A percentile compares a stretch with the other conserved stretches of the same genome.
These are phyloP conservation scores for Drechslerella coelobrocha DNA, from an alignment of 2,329 filamentous ascomycete species.

Conservation along the genomic window DNA sequence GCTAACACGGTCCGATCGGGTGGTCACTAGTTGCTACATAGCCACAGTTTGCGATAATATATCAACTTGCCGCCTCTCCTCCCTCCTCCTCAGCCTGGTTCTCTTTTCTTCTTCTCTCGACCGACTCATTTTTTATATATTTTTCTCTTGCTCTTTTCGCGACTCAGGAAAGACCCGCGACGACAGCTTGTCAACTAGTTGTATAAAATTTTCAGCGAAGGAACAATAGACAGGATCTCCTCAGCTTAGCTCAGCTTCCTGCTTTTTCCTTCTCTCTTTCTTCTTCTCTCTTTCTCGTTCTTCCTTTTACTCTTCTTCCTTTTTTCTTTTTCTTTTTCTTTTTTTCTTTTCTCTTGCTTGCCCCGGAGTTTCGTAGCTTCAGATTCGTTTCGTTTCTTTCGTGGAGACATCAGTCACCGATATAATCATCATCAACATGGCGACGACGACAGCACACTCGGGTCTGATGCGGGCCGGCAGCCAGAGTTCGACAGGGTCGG, in stretches of 20 bases:
- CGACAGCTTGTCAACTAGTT: background rate
- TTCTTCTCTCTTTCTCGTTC: constrained; percentile 1
- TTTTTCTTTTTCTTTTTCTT: background rate
- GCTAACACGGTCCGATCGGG: constrained; percentile 15
- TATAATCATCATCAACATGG: background rate
- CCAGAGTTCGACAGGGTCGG: constrained; percentile 42
- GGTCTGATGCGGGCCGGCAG: constrained; percentile 43
- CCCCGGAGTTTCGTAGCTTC: background rate
- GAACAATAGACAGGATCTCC: constrained; percentile 11
- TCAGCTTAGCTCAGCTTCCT: constrained; percentile 4
- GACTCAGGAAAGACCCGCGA: background rate
- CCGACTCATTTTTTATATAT: background rate
- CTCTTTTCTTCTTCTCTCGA: background rate
- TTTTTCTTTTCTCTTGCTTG: background rate
- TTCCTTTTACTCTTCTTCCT: constrained; percentile 9
- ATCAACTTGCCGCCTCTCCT: background rate
- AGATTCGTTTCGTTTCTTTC: constrained; percentile 10
- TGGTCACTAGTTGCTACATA: background rate
- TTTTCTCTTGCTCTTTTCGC: background rate
- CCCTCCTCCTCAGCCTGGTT: background rate
- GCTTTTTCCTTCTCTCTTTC: constrained; percentile 8
- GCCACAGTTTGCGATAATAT: background rate
- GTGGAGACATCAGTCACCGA: too few species aligned
- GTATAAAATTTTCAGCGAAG: background rate
- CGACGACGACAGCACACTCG: constrained; percentile 37